Evolutionary conservation across 768 basidiomycete species (phyloP).

Genomic region (Nidularia pulvinata): DNA sequence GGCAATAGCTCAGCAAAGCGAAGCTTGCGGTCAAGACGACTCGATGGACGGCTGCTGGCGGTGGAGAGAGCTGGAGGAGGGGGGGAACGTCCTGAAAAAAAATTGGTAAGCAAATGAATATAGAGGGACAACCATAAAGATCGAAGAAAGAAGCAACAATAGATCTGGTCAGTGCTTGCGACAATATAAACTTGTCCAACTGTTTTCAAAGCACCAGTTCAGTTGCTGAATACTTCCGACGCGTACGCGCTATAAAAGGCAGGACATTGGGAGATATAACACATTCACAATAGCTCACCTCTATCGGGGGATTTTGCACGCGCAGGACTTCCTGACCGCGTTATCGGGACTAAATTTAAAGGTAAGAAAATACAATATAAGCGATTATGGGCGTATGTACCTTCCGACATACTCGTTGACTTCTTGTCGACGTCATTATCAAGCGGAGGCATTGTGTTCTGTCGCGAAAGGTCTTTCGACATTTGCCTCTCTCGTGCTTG

Average conservation of each 20-base stretch:
- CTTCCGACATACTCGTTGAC: conserved; percentile 9
- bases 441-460: not conserved
- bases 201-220: too few species aligned
- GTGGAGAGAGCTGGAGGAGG: conserved; percentile 46
- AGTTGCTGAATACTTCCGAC: too few species aligned
- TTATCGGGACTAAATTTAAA: conserved; percentile 10
- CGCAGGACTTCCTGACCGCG: conserved; percentile 1
- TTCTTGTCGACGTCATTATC: not conserved
- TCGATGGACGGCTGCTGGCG: conserved; percentile 57
- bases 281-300: not conserved
- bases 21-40: conserved; percentile 54
- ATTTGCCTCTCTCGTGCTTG: conserved; percentile 33
- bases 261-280: not conserved
- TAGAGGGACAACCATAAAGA: not conserved
- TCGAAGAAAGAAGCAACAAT: too few species aligned
- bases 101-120: not conserved
- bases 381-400: not conserved
- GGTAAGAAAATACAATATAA: not conserved
- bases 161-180: too few species aligned
- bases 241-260: too few species aligned
- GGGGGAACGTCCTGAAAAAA: conserved; percentile 20
- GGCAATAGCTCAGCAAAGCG: conserved; percentile 79
- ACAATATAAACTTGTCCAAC: too few species aligned
- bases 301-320: not conserved
- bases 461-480: not conserved